Conservation (phyloP, 257 asterid species). For the Mentha longifolia region DNA sequence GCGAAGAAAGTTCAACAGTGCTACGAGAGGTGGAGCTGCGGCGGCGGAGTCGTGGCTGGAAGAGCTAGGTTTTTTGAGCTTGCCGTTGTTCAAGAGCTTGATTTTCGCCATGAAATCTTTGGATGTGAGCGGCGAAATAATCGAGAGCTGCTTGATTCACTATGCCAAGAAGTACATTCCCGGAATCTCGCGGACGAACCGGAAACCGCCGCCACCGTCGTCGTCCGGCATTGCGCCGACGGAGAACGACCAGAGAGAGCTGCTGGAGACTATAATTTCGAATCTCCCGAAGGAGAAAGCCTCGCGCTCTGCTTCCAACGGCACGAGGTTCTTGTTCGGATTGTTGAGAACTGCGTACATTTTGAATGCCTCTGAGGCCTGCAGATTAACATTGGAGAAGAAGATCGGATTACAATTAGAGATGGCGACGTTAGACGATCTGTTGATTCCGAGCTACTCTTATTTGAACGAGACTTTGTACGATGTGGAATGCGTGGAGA, state of each 20-base stretch:
- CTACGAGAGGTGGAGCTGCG: conserved; percentile 28
- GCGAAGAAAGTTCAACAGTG: conserved; percentile 36
- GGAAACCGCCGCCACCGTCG: conserved; percentile 61
- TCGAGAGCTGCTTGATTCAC: conserved; percentile 80
- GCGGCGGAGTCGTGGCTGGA: conserved; percentile 71
- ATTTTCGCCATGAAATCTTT: conserved; percentile 63
- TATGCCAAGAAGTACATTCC: conserved; percentile 83
- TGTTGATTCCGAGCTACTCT: conserved; percentile 92
- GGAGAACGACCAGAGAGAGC: conserved; percentile 84
- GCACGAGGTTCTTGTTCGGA: conserved; percentile 72
- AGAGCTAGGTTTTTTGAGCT: conserved; percentile 64
- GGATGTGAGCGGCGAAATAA: conserved; percentile 69
- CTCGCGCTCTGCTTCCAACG: conserved; percentile 43
- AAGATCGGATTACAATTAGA: conserved; percentile 86
- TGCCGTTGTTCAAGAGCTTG: conserved; percentile 64
- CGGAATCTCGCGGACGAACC: conserved; percentile 69
- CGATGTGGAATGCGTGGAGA: conserved; percentile 90
- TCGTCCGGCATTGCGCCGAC: conserved; percentile 40
- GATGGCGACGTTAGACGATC: conserved; percentile 86
- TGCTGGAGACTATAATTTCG: conserved; percentile 68
- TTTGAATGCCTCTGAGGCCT: conserved; percentile 69
- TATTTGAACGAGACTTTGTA: conserved; percentile 88
- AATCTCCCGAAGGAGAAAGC: conserved; percentile 66
- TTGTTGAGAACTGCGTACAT: conserved; percentile 77
- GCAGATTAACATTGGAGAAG: conserved; percentile 69